These are phyloP conservation scores for Moringa oleifera DNA, from an alignment of 345 rosid species.

Conservation along the genomic window DNA sequence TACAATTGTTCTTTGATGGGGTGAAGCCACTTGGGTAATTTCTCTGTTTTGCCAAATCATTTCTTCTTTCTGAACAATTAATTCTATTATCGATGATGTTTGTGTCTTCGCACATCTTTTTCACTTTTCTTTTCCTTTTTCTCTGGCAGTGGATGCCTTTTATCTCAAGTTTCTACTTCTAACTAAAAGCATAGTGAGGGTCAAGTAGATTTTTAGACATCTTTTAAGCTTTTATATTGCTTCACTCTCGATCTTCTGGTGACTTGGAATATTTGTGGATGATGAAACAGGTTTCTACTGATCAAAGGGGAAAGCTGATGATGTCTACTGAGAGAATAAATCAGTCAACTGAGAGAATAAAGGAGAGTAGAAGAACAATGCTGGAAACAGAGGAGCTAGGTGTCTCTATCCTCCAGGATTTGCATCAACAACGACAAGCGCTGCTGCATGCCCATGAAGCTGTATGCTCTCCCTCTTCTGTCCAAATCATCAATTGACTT, in stretches of 20 bases:
- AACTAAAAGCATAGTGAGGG: too few relatives aligned
- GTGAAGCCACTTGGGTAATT: too few relatives aligned
- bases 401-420: conserved; percentile 60
- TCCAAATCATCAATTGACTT: not conserved
- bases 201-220: not conserved
- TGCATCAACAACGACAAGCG: conserved; percentile 57
- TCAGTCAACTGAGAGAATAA: conserved; percentile 46
- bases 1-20: too few relatives aligned
- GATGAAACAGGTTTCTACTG: conserved; percentile 38
- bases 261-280: not conserved
- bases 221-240: too few relatives aligned
- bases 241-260: too few relatives aligned
- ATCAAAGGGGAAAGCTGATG: conserved; percentile 56
- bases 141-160: too few relatives aligned
- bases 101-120: too few relatives aligned
- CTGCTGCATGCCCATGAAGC: conserved; percentile 48
- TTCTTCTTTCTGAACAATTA: too few relatives aligned
- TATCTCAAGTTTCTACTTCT: too few relatives aligned
- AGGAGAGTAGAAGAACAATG: conserved; percentile 59
- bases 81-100: too few relatives aligned
- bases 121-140: too few relatives aligned
- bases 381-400: conserved; percentile 73
- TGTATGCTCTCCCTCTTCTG: conserved; percentile 17
- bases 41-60: too few relatives aligned
- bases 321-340: conserved; percentile 57